These are phyloP conservation scores for Rhizoclosmatium globosum DNA, from an alignment of 192 early-diverging fungal species.

Conservation along the genomic window DNA sequence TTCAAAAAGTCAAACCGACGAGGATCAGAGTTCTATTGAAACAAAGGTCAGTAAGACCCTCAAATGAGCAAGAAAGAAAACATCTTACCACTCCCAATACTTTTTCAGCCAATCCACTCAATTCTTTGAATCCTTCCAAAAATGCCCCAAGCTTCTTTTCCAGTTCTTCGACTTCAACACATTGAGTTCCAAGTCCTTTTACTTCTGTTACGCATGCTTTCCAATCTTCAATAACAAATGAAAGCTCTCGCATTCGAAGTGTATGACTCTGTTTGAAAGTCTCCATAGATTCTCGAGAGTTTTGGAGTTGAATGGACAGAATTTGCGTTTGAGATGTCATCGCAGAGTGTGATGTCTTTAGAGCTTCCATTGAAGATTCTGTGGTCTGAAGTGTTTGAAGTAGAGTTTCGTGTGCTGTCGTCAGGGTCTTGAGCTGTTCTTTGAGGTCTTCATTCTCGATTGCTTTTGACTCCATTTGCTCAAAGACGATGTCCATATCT, in stretches of 20 bases:
- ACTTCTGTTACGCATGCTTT: not conserved
- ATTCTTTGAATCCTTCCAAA: no score
- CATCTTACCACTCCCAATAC: no score
- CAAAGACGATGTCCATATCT: slow-evolving; percentile 11
- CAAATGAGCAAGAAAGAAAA: no score
- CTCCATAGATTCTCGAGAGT: not conserved
- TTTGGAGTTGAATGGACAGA: not conserved
- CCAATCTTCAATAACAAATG: not conserved
- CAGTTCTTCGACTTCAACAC: no score
- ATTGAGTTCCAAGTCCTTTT: no score
- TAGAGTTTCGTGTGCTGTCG: not conserved
- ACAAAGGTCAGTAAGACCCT: no score
- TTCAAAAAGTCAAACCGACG: not conserved
- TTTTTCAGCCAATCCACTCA: no score
- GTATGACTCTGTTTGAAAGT: not conserved
- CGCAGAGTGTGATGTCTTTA: not conserved
- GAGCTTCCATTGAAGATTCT: not conserved
- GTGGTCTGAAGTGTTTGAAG: not conserved
- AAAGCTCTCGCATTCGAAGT: not conserved
- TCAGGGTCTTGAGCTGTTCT: not conserved
- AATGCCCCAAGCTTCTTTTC: no score
- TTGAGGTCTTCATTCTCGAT: slow-evolving; percentile 12
- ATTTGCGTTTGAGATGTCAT: not conserved
- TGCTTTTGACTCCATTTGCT: slow-evolving; percentile 22
- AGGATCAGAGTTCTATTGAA: no score